These are phyloP conservation scores for Lactuca sativa DNA, from an alignment of 129 eudicot species.

Conservation along the genomic window DNA sequence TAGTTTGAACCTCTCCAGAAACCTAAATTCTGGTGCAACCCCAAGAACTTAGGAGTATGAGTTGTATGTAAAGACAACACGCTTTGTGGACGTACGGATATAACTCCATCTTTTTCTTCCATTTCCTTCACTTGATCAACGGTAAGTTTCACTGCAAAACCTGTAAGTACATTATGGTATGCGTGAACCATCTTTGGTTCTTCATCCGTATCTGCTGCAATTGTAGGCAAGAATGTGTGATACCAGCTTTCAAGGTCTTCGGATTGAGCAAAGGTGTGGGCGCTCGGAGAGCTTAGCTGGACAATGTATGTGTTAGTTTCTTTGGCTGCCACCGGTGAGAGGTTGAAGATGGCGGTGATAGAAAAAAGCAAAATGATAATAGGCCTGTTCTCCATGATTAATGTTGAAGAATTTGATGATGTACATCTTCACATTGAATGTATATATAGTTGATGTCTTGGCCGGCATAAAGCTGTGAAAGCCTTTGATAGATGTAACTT, in stretches of 20 bases:
- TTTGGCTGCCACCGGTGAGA: background rate
- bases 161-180: conserved; percentile 36
- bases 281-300: conserved; percentile 33
- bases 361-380: conserved; percentile 14
- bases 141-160: conserved; percentile 42
- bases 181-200: conserved; percentile 24
- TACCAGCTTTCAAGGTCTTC: conserved; percentile 39
- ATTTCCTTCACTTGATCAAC: conserved; percentile 31
- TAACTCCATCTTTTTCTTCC: conserved; percentile 38
- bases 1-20: conserved; percentile 41
- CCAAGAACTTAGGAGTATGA: conserved; percentile 43
- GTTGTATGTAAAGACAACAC: conserved; percentile 45
- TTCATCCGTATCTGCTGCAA: conserved; percentile 8
- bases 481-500: background rate
- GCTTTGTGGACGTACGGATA: conserved; percentile 35
- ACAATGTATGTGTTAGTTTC: conserved; percentile 44
- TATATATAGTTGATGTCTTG: conserved; percentile 16
- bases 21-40: conserved; percentile 34
- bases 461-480: background rate
- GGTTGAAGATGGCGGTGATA: conserved; percentile 20
- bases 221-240: conserved; percentile 35
- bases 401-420: conserved; percentile 22
- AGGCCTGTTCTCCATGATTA: conserved; percentile 26
- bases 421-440: background rate
- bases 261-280: background rate